Evolutionary conservation across 202 grass and related monocot species (phyloP).

Genomic region (Panicum hallii): DNA sequence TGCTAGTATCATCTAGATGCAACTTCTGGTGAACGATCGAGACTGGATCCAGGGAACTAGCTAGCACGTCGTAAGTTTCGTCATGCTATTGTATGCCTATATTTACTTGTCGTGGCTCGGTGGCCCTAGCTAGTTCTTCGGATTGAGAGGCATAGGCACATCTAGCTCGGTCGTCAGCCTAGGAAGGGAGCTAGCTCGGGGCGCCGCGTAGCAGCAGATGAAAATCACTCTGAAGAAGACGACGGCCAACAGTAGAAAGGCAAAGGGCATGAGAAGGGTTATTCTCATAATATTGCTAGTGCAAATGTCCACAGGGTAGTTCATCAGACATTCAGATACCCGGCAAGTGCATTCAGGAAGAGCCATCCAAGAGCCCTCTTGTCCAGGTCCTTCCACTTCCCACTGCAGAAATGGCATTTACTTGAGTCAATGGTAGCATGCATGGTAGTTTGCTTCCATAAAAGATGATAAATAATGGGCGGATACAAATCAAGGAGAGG

Average conservation of each 20-base stretch:
- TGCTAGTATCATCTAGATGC: neutral
- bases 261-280: too few relatives aligned
- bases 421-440: neutral
- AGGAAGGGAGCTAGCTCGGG: neutral
- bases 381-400: neutral
- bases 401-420: neutral
- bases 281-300: neutral
- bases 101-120: too few relatives aligned
- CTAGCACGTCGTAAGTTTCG: too few relatives aligned
- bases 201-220: neutral
- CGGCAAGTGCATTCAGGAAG: neutral
- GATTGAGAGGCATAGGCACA: neutral
- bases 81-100: too few relatives aligned
- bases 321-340: conserved; percentile 9
- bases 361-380: neutral
- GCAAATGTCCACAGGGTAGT: neutral
- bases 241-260: neutral
- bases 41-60: too few relatives aligned
- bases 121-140: neutral
- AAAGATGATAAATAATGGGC: neutral
- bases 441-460: neutral
- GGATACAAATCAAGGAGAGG: neutral
- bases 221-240: neutral
- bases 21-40: neutral
- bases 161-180: neutral